Conservation (phyloP, 805 yeast species). For the Saccharomycopsis olivae region DNA sequence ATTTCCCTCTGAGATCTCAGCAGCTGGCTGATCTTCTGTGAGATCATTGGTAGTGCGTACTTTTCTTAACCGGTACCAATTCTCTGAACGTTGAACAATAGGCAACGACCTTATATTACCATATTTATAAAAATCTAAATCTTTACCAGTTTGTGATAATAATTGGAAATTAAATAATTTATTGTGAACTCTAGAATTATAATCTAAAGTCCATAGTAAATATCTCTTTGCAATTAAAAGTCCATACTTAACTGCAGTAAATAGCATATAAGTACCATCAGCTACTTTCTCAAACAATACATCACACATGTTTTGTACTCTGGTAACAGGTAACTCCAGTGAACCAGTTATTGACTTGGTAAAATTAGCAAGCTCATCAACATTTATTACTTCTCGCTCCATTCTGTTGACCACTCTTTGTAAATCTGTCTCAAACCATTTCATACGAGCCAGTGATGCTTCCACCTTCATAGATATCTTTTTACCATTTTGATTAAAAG, state of each 20-base stretch:
- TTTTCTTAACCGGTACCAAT: constrained; percentile 13
- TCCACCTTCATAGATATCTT: constrained; percentile 4
- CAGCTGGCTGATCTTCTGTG: background rate
- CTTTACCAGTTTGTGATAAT: constrained; percentile 3
- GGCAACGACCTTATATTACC: constrained; percentile 8
- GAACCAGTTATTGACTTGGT: too few species aligned
- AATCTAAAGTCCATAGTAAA: constrained; percentile 30
- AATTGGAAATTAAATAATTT: constrained; percentile 18
- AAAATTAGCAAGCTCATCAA: background rate
- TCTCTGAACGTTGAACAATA: constrained; percentile 7
- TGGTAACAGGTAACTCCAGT: constrained; percentile 18
- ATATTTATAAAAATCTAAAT: constrained; percentile 3
- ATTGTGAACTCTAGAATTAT: constrained; percentile 23
- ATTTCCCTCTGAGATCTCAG: background rate
- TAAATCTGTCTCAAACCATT: constrained; percentile 18
- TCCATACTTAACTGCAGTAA: constrained; percentile 24
- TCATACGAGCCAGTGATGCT: constrained; percentile 9
- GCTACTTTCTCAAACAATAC: constrained; percentile 26
- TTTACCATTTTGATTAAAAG: background rate
- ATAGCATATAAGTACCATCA: constrained; percentile 23
- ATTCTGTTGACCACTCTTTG: too few species aligned
- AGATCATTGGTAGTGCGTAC: background rate
- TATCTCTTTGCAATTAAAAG: constrained; percentile 29
- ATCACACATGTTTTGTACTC: constrained; percentile 27
- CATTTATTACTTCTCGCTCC: too few species aligned